Evolutionary conservation across 2,329 filamentous ascomycete species (phyloP), one percentile per base, ranked within the genome.

Genomic region (Ophiostoma angusticollis): DNA sequence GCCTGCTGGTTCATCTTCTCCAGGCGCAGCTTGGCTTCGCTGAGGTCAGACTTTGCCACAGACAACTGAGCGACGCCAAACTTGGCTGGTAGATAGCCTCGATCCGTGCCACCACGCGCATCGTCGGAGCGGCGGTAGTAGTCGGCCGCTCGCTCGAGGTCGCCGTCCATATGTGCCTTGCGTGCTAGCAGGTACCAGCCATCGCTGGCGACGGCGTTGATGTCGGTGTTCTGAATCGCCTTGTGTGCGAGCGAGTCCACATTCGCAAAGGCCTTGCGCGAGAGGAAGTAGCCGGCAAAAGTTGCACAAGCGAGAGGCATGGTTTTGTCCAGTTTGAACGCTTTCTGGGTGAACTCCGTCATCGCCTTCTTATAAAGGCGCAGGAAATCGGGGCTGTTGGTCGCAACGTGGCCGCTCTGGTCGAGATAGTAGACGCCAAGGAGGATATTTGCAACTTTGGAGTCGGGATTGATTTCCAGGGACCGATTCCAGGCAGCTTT

Each of bases 171-270:
- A 55, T 98, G 91, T 47, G 89, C 84, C 56, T 93, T 95, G 44
- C 87, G 73, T 21, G 86, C 91, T 29, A 96, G 73, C 8, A 96
- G 63, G 59, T 95, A 98, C 87, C 89, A 96, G 25, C 91, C 93
- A 55, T 98, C 93, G 60, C 89, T 94, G 18, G 89, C 89, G 57
- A 96, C 85, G 4, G 87, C 84, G 57, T 94, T 94, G 50, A 96
- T 84, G 54, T 98, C 91, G 3, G 91, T 96, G 52, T 84, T 80
- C 53, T 95, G 85, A 46, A 98, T 95, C 6, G 91, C 87, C 57
- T 91, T 91, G 56, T 87, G 82, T 7, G 89, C 84, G 14, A 98
- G 69, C 16, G 78, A 78, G 49, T 96, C 86, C 9, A 91, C 86
- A 44, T 85, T 86, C 18, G 74, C 63, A 59, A 85, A 80, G 8